These are phyloP conservation scores for Dipteronia sinensis DNA, from an alignment of 345 rosid genomes.

Conservation along the genomic window DNA sequence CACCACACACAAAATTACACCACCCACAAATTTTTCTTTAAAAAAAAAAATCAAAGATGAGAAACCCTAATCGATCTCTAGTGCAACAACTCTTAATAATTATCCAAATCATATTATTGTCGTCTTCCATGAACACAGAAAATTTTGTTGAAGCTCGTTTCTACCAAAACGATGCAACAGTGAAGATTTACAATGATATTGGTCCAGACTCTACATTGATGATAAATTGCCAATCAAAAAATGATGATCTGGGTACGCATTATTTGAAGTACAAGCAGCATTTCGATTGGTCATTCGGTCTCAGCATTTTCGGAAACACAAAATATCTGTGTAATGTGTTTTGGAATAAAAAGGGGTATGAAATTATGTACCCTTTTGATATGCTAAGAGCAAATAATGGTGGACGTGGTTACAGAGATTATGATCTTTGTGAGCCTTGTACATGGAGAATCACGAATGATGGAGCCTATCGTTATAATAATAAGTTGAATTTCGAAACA, in stretches of 20 bases:
- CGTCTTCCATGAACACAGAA: not conserved
- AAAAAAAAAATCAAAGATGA: not conserved
- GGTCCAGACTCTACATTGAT: not conserved
- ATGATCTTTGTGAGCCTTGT: not conserved
- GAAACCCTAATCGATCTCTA: not conserved
- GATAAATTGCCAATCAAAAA: not conserved
- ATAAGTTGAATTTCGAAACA: not conserved
- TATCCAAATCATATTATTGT: not conserved
- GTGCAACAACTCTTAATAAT: not conserved
- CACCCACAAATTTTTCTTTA: not conserved
- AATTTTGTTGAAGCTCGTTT: not conserved
- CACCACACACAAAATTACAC: not conserved
- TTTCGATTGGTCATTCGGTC: not conserved
- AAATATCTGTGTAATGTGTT: not conserved
- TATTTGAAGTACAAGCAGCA: not conserved
- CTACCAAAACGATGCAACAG: not conserved
- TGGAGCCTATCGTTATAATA: not conserved
- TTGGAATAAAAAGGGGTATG: not conserved
- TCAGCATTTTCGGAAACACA: not conserved
- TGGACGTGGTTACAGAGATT: not conserved
- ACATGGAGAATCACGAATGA: not conserved
- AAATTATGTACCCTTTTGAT: not conserved
- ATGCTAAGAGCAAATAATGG: not conserved
- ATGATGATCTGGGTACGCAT: not conserved
- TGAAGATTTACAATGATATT: not conserved